Evolutionary conservation across 1,139 yeast genomes (phyloP), one percentile per base, ranked within the genome.

Genomic region (Zygoascus sp.): DNA sequence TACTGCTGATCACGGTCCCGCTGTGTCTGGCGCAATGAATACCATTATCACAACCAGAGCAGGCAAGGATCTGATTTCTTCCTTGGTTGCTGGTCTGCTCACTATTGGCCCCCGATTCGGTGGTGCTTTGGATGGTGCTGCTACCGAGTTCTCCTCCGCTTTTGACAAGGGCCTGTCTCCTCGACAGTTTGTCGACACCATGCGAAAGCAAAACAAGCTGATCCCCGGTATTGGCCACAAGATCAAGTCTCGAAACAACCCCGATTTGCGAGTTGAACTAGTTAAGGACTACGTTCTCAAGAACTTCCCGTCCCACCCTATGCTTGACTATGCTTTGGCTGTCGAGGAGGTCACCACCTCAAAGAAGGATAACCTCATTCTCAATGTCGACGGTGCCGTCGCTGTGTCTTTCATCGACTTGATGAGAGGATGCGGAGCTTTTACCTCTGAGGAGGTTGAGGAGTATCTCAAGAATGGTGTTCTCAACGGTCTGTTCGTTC

Each of bases 1-100:
- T 35, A 72, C 75, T 38, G 75, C 75, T 40, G 75, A 71, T 54
- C 75, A 71, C 58, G 75, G 75, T 50, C 75, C 75, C 20, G 75
- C 75, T 42, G 75, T 71, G 27, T 64, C 70, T 25, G 75, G 75
- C 51, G 75, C 75, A 48, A 70, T 71, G 75, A 71, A 71, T 63
- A 72, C 76, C 44, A 71, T 71, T 52, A 68, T 71, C 56, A 71
- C 75, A 36, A 71, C 75, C 38, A 68, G 75, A 55, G 75, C 75
- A 21, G 75, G 75, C 44, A 72, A 72, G 60, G 76, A 71, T 51
- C 62, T 71, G 45, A 71, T 71, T 51, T 70, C 75, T 20, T 70
- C 75, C 17, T 63, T 71, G 43, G 76, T 72, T 8, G 59, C 74
- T 34, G 75, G 75, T 57, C 59, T 71, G 47, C 60, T 71, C 51